Conservation (phyloP, 2,329 filamentous ascomycete species). For the Alternaria dauci region DNA sequence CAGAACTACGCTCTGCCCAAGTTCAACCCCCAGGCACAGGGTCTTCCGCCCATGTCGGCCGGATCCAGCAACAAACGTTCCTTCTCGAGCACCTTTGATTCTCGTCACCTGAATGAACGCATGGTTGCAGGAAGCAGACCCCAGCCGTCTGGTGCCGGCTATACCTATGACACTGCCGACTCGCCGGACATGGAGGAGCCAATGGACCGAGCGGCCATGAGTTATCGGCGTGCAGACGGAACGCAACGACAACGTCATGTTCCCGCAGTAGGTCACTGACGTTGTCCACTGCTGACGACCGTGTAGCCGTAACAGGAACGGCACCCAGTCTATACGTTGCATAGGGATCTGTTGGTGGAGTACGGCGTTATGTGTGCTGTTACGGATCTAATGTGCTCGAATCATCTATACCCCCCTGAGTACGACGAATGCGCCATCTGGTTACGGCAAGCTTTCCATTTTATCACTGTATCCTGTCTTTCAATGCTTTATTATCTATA, state of each 20-base stretch:
- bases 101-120: conserved; percentile 54
- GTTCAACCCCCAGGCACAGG: conserved; percentile 37
- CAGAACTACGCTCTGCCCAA: conserved; percentile 41
- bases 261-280: conserved; percentile 43
- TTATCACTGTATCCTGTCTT: not conserved
- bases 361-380: conserved; percentile 25
- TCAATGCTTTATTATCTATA: conserved; percentile 4
- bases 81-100: conserved; percentile 57
- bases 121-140: conserved; percentile 57
- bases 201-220: conserved; percentile 53
- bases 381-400: conserved; percentile 24
- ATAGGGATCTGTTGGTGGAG: conserved; percentile 18
- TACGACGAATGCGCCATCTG: conserved; percentile 22
- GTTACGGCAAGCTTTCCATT: conserved; percentile 12
- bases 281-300: conserved; percentile 19
- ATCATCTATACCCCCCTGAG: conserved; percentile 31
- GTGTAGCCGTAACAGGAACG: conserved; percentile 1
- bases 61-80: conserved; percentile 55
- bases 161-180: conserved; percentile 46
- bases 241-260: conserved; percentile 50
- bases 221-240: conserved; percentile 58
- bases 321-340: conserved; percentile 1
- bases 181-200: conserved; percentile 53
- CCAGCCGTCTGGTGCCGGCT: conserved; percentile 39
- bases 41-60: conserved; percentile 34